These are phyloP conservation scores for Aspergillus carlsbadensis DNA, from an alignment of 495 filamentous ascomycete species.

Conservation along the genomic window DNA sequence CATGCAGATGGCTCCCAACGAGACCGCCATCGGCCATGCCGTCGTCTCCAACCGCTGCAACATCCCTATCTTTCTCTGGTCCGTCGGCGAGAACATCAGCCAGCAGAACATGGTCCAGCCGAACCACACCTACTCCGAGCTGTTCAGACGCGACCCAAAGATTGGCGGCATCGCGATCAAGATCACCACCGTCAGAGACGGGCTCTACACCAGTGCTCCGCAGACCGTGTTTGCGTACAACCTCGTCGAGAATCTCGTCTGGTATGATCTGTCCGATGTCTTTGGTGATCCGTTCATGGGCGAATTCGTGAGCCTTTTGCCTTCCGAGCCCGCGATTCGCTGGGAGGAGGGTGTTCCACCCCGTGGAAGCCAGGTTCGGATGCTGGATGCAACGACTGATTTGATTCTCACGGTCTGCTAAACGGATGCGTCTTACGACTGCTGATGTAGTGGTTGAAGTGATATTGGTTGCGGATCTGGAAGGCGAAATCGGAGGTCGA, in stretches of 20 bases:
- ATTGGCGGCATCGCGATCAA: slow-evolving; percentile 58
- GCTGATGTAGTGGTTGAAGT: not conserved
- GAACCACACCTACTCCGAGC: slow-evolving; percentile 34
- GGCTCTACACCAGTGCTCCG: slow-evolving; percentile 49
- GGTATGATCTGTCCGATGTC: slow-evolving; percentile 58
- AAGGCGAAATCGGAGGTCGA: not conserved
- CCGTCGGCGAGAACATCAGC: slow-evolving; percentile 42
- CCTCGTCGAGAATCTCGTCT: slow-evolving; percentile 45
- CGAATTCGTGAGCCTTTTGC: slow-evolving; percentile 36
- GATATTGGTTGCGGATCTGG: not conserved
- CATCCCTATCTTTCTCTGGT: slow-evolving; percentile 52
- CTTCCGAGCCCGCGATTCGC: slow-evolving; percentile 38
- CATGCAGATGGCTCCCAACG: not conserved
- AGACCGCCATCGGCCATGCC: slow-evolving; percentile 43
- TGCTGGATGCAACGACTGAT: slow-evolving; percentile 32
- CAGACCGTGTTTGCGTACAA: slow-evolving; percentile 56
- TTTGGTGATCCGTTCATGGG: slow-evolving; percentile 57
- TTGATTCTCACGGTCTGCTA: slow-evolving; percentile 35
- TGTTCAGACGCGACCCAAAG: slow-evolving; percentile 40
- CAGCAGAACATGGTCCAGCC: slow-evolving; percentile 28
- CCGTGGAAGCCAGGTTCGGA: slow-evolving; percentile 48
- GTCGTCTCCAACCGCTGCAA: slow-evolving; percentile 51
- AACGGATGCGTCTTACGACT: not conserved
- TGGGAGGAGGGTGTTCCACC: slow-evolving; percentile 53
- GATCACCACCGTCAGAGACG: slow-evolving; percentile 45